Percentiles rank a stretch among this genome's conserved stretches.
Conservation (phyloP, 345 rosid species). For the Balakata baccata region DNA sequence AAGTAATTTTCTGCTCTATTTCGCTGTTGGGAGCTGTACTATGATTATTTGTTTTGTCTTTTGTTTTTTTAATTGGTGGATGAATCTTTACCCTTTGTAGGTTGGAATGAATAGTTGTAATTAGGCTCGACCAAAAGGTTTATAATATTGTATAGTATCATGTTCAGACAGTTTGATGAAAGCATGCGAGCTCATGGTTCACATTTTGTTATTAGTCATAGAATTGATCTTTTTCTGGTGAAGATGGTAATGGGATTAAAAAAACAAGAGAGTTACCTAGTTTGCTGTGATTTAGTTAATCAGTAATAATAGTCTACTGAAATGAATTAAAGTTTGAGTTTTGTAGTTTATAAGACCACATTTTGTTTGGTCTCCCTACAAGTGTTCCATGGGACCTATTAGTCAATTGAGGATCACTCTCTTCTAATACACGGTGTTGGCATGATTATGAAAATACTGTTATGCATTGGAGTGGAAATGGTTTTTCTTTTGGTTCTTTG, state of each 20-base stretch:
- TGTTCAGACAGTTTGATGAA: too few relatives aligned
- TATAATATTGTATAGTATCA: too few relatives aligned
- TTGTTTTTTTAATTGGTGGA: too few relatives aligned
- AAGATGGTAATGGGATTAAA: neutral
- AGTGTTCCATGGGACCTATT: neutral
- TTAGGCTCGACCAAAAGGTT: too few relatives aligned
- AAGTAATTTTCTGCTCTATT: neutral
- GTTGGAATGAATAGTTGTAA: too few relatives aligned
- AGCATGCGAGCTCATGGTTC: too few relatives aligned
- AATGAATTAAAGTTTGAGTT: neutral
- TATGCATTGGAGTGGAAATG: neutral
- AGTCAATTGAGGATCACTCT: neutral
- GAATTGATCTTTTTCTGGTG: neutral
- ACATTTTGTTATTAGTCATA: too few relatives aligned
- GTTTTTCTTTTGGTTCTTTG: neutral
- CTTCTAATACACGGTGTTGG: neutral
- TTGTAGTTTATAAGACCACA: neutral
- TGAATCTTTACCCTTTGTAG: too few relatives aligned
- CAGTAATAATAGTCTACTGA: neutral
- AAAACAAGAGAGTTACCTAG: neutral
- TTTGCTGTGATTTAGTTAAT: neutral
- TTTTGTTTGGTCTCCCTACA: neutral
- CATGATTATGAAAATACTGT: neutral
- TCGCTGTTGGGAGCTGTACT: neutral
- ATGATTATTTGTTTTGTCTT: neutral